Evolutionary conservation across 2,329 filamentous ascomycete genomes (phyloP).

Genomic region (Trichophyton verrucosum): DNA sequence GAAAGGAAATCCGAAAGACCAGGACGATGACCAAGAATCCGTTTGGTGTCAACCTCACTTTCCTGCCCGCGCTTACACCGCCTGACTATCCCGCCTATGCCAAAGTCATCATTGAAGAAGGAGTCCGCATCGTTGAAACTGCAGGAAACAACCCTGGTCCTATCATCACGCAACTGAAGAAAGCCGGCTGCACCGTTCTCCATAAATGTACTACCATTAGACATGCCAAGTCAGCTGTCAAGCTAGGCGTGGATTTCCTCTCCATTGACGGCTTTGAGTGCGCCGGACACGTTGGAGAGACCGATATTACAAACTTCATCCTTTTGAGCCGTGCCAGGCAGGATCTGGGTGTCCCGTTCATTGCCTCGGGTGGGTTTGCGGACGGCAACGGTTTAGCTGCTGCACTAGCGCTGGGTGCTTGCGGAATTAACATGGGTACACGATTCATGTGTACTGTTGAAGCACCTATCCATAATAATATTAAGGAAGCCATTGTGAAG

Average conservation of each 20-base stretch:
- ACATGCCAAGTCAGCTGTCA: constrained; percentile 81
- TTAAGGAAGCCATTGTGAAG: constrained; percentile 84
- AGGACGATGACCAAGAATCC: constrained; percentile 51
- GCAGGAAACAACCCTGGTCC: constrained; percentile 83
- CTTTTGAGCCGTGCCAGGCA: constrained; percentile 76
- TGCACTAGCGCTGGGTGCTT: constrained; percentile 76
- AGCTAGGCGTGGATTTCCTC: constrained; percentile 91
- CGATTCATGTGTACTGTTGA: constrained; percentile 95
- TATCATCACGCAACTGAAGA: constrained; percentile 79
- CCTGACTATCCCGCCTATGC: constrained; percentile 90
- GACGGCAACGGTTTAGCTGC: constrained; percentile 89
- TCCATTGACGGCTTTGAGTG: constrained; percentile 98
- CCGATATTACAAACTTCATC: constrained; percentile 43
- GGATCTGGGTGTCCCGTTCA: constrained; percentile 72
- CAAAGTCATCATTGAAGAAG: constrained; percentile 85
- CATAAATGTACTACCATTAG: constrained; percentile 98
- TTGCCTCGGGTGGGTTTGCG: constrained; percentile 89
- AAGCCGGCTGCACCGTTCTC: constrained; percentile 62
- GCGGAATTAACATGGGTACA: constrained; percentile 97
- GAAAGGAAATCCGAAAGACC: constrained; percentile 83
- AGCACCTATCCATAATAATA: constrained; percentile 79
- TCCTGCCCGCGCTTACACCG: constrained; percentile 77
- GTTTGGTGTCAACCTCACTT: constrained; percentile 90
- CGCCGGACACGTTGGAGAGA: constrained; percentile 53
- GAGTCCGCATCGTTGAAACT: constrained; percentile 81